A percentile compares a stretch with the other conserved stretches of the same genome.
Evolutionary conservation across 257 asterid species (phyloP).

Genomic region (Cinchona pubescens): DNA sequence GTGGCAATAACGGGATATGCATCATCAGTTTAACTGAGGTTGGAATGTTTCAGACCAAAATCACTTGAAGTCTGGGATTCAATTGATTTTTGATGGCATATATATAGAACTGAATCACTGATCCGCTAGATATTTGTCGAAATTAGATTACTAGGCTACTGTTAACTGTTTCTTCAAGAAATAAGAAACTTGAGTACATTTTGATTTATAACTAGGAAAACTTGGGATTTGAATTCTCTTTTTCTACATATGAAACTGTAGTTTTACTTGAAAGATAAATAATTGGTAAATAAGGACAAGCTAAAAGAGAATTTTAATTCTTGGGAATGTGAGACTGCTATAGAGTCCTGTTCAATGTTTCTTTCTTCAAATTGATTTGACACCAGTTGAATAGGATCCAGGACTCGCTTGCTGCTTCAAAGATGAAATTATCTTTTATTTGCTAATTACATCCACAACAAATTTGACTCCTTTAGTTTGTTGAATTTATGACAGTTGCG

Average conservation of each 20-base stretch:
- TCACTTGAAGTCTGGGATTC: neutral
- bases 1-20: slow-evolving; percentile 2
- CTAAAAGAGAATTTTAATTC: slow-evolving; percentile 2
- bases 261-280: neutral
- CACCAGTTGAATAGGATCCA: neutral
- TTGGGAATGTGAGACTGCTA: slow-evolving; percentile 4
- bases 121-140: neutral
- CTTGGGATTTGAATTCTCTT: neutral
- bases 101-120: neutral
- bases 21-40: slow-evolving; percentile 34
- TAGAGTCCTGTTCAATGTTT: neutral
- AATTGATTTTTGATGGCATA: neutral
- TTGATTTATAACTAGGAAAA: neutral
- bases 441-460: neutral
- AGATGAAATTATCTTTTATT: neutral
- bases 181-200: neutral
- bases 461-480: neutral
- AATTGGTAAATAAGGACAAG: neutral
- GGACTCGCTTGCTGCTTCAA: neutral
- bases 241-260: neutral
- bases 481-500: neutral
- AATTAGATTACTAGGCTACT: neutral
- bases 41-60: slow-evolving; percentile 32
- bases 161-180: neutral
- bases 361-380: slow-evolving; percentile 2